phyloP scores from a whole-genome alignment of 2,329 filamentous ascomycete genomes.

The Dothideomycetidae sp. region DNA sequence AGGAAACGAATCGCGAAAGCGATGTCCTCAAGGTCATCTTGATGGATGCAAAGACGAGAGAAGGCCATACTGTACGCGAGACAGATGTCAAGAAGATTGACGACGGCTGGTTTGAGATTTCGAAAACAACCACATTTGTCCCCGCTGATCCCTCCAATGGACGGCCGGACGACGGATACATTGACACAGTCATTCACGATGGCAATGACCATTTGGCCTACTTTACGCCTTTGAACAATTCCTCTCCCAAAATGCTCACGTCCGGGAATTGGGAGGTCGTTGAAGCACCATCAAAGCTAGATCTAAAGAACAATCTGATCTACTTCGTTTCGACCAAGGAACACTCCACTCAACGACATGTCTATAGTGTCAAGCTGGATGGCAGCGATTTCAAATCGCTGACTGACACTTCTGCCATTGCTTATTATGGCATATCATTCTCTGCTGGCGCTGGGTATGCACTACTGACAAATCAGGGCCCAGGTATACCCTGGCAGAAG shows the following conservation, averaged over 20 bases:
- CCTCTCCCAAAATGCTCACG: constrained; percentile 72
- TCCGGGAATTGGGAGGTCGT: constrained; percentile 88
- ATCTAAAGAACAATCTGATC: constrained; percentile 70
- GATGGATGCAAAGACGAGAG: constrained; percentile 60
- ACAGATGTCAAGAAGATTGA: constrained; percentile 74
- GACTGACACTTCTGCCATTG: constrained; percentile 58
- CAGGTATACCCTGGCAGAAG: constrained; percentile 78
- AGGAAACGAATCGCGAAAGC: constrained; percentile 88
- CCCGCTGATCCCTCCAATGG: constrained; percentile 68
- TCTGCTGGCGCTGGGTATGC: constrained; percentile 70
- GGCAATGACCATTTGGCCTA: constrained; percentile 86
- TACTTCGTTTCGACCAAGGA: constrained; percentile 85
- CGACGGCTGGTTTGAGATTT: constrained; percentile 94
- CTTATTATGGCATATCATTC: constrained; percentile 72
- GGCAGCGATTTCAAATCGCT: constrained; percentile 56
- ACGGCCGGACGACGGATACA: constrained; percentile 64
- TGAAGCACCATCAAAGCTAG: constrained; percentile 67
- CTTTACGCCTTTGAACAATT: constrained; percentile 74
- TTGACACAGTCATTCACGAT: constrained; percentile 77
- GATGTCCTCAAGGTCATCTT: constrained; percentile 79
- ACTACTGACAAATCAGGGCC: constrained; percentile 71
- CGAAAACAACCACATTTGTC: constrained; percentile 70
- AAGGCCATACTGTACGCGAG: constrained; percentile 63
- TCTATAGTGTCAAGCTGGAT: constrained; percentile 79
- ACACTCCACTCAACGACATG: constrained; percentile 74